phyloP scores from a whole-genome alignment of 148 eudicot genomes.

The Nyssa sinensis region DNA sequence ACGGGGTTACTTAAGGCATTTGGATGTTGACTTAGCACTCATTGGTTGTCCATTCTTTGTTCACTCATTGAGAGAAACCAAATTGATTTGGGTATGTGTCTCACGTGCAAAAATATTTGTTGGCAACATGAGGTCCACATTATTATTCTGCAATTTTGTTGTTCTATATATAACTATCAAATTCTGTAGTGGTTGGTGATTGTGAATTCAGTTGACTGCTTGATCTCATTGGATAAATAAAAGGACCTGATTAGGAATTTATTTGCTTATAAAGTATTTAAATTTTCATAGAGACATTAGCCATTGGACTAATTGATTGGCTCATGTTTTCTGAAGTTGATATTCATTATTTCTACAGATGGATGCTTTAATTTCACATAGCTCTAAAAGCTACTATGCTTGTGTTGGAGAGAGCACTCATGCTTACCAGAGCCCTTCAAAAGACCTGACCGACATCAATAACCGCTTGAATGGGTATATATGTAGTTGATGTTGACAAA shows the following conservation, averaged over 20 bases:
- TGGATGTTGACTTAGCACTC: neutral
- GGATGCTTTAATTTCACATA: constrained; percentile 83
- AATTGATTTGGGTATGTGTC: neutral
- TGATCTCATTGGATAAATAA: neutral
- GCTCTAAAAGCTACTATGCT: constrained; percentile 93
- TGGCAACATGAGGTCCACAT: neutral
- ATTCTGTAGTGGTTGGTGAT: neutral
- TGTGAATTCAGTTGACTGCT: neutral
- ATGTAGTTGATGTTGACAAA: neutral
- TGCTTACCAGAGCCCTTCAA: constrained; percentile 98
- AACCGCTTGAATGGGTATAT: constrained; percentile 85
- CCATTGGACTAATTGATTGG: neutral
- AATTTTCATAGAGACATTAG: neutral
- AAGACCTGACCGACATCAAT: constrained; percentile 89
- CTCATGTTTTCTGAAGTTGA: neutral
- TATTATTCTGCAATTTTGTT: no score
- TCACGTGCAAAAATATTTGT: neutral
- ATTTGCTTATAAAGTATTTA: neutral
- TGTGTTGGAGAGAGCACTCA: constrained; percentile 99
- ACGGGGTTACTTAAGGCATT: neutral
- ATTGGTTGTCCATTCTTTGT: neutral
- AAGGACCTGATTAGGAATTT: neutral
- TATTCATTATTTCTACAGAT: constrained; percentile 42
- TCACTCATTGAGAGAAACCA: neutral
- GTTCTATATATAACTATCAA: neutral